Conservation (phyloP, 176 grass and related monocot species). For the Cenchrus americanus region DNA sequence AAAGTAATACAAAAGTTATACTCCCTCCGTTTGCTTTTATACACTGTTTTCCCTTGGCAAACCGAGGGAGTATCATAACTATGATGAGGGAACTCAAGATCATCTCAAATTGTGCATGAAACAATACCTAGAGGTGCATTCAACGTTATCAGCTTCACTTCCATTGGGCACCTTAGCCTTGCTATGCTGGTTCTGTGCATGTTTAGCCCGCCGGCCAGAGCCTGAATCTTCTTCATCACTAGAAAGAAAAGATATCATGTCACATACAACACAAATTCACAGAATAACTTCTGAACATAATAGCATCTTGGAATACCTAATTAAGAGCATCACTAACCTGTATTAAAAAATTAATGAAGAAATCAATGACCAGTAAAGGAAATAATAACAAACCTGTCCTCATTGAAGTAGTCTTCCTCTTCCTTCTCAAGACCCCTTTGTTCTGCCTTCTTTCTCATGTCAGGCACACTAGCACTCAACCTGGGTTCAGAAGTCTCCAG, state of each 20-base stretch:
- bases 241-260: conserved; percentile 37
- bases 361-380: conserved; percentile 15
- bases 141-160: conserved; percentile 50
- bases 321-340: neutral
- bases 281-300: neutral
- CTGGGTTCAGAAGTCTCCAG: conserved; percentile 74
- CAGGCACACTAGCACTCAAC: conserved; percentile 52
- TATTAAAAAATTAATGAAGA: conserved; percentile 40
- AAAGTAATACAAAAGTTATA: conserved; percentile 25
- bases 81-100: neutral
- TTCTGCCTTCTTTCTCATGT: conserved; percentile 74
- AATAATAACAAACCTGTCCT: conserved; percentile 69
- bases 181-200: conserved; percentile 50
- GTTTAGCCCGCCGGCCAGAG: conserved; percentile 52
- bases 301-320: neutral
- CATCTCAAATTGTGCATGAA: conserved; percentile 7
- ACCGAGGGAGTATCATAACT: neutral
- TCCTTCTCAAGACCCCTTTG: conserved; percentile 97
- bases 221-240: conserved; percentile 98
- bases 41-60: no score
- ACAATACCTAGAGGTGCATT: conserved; percentile 51
- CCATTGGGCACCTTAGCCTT: conserved; percentile 69
- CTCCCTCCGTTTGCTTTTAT: no score
- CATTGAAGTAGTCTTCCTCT: conserved; percentile 98
- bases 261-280: neutral